Evolutionary conservation across 2,329 filamentous ascomycete genomes (phyloP), one percentile per base, ranked within the genome.

Genomic region (Zymoseptoria brevis): DNA sequence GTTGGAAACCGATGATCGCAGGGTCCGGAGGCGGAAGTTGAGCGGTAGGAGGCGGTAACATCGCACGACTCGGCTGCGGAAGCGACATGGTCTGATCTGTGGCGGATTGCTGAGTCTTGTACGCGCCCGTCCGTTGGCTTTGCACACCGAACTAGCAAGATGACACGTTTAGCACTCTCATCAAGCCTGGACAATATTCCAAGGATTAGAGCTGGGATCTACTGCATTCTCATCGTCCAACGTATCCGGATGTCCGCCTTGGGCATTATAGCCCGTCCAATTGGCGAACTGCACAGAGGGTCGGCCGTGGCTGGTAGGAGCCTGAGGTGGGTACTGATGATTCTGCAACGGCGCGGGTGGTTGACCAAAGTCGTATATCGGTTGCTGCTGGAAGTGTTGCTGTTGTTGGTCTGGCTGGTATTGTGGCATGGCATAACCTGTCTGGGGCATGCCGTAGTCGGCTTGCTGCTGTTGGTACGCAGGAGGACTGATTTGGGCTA

Each of bases 161-260:
- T 45, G 13, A 45, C 35, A 45, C 35, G 16, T 45, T 45, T 45
- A 45, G 35, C 35, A 45, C 35, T 45, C 35, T 57, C n/a, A 29
- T 13, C n/a, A 45, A 45, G 35, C n/a, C 35, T 45, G 35, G 13
- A 55, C 58, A 51, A 58, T 57, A 41, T 64, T 61, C 67, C 67
- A 69, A 21, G 66, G 60, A 50, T 65, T 65, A 30, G 62, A 57
- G 16, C 63, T 61, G 16, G 69, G 69, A 56, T 67, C 65, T 65
- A 71, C 67, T 55, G 69, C 67, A 55, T 69, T 69, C 57, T 71
- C 69, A 52, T 71, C 68, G 35, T 71, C 68, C 53, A 69, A 48
- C 11, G 65, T 65, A 48, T 68, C 60, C 9, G 66, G 64, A 49
- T 62, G 59, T 2, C 56, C 64, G 50, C 51, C 64, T 49, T 63